Base-by-base conservation (phyloP, 192 early-diverging fungal genomes). In the Podila clonocystis region DNA sequence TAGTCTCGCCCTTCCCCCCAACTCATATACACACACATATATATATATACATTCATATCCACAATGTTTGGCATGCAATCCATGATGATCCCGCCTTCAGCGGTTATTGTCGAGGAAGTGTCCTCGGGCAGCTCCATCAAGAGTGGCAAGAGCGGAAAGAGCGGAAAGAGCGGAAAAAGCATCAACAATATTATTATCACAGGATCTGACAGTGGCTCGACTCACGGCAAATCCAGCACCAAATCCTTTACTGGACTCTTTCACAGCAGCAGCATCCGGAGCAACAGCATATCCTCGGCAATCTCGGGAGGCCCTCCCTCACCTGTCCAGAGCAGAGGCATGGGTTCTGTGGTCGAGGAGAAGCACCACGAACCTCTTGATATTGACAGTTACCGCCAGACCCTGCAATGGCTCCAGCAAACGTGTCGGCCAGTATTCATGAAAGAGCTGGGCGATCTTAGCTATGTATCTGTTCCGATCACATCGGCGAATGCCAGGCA, bases 401-500 rank as follows among this genome's bases (percentile, higher is more conserved):
- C 57, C 15, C 70, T 80, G 1, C 77, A 80, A 20, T 80, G 77
- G 77, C 48, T 80, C 9, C 77, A 80, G 17, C 77, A 80, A 45
- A 80, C 77, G 12, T 80, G 77, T 55, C 70, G 77, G 5, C 77
- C 77, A 5, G 77, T 80, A 19, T 73, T 80, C n/a, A 69, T 80
- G 70, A 80, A 80, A 31, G 77, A 80, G 26, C 24, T 80, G 17
- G 34, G 61, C 7, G 36, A 80, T 2, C 12, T 73, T 22, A 69
- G n/a, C 24, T 31, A 33, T 26, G 63, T 80, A 9, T 65, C 70
- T 26, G 70, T 73, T 12, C 77, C 70, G 7, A 80, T 80, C 49
- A 80, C 77, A 1, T 55, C 67, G 17, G 62, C 63, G 41, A 80
- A 80, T 48, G 71, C 77, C 11, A 62, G 41, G 57, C 62, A 73